Conservation (phyloP, 345 rosid species). For the Limnanthes douglasii region DNA sequence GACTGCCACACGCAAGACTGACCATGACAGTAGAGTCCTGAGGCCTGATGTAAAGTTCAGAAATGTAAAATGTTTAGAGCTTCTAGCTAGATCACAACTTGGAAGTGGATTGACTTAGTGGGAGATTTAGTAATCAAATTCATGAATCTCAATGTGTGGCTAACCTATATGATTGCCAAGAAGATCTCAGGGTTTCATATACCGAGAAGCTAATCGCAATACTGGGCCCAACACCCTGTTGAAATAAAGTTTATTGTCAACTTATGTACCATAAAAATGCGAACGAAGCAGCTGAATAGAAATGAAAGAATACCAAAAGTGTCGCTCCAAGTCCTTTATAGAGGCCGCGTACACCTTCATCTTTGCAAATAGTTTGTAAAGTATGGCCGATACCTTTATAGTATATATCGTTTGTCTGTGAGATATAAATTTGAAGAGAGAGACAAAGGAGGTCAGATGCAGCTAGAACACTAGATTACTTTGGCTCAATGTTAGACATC, state of each 20-base stretch:
- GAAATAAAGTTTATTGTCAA: neutral
- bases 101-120: neutral
- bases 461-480: conserved; percentile 5
- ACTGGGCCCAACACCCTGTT: conserved; percentile 91
- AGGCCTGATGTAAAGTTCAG: conserved; percentile 29
- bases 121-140: neutral
- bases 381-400: conserved; percentile 80
- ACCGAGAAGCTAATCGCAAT: conserved; percentile 84
- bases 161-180: conserved; percentile 74
- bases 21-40: conserved; percentile 50
- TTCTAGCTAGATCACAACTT: neutral
- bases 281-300: neutral
- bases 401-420: conserved; percentile 65
- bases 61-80: neutral
- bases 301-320: conserved; percentile 46
- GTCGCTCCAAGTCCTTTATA: conserved; percentile 95
- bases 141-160: conserved; percentile 3
- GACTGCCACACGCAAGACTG: conserved; percentile 92
- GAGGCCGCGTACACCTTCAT: conserved; percentile 75
- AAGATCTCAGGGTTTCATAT: conserved; percentile 74
- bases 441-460: conserved; percentile 1
- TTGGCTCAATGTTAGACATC: neutral
- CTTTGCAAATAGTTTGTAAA: conserved; percentile 47
- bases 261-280: neutral
- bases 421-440: too few relatives aligned